These are phyloP conservation scores for Sporisorium iseilematis-ciliati DNA, from an alignment of 1,284 basidiomycete species.

Conservation along the genomic window DNA sequence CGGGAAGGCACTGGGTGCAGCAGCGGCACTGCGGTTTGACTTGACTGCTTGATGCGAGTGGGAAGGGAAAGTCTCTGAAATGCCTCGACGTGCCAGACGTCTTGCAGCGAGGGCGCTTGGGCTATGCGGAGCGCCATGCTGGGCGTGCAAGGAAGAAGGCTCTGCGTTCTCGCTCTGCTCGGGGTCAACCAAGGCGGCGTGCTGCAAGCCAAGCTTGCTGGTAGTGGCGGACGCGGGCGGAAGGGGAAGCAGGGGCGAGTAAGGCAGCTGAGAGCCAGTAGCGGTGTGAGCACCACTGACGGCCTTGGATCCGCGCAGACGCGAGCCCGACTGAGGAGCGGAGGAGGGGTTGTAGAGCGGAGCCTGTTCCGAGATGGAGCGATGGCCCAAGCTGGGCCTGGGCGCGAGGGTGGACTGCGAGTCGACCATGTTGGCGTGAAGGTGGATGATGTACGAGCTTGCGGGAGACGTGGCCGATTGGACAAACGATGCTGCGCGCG, in stretches of 20 bases:
- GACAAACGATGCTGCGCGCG: not conserved
- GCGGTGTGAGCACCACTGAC: conserved; percentile 27
- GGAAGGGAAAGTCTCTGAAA: conserved; percentile 29
- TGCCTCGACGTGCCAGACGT: conserved; percentile 33
- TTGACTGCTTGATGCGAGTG: conserved; percentile 9
- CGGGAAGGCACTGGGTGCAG: not conserved
- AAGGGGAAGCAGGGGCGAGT: conserved; percentile 42
- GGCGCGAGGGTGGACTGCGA: conserved; percentile 16
- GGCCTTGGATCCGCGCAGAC: conserved; percentile 32
- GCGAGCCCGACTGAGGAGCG: conserved; percentile 26
- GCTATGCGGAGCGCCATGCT: not conserved
- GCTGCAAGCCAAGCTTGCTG: conserved; percentile 8
- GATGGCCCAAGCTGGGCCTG: conserved; percentile 34
- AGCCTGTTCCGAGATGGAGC: conserved; percentile 49
- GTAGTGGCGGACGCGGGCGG: conserved; percentile 20
- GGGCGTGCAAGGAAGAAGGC: conserved; percentile 1
- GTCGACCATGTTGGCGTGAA: conserved; percentile 15
- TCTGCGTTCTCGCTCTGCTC: conserved; percentile 28
- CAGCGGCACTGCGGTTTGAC: conserved; percentile 8
- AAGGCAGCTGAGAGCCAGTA: conserved; percentile 34
- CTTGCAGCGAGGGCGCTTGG: conserved; percentile 30
- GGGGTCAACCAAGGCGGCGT: conserved; percentile 2
- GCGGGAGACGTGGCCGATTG: not conserved
- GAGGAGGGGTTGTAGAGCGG: conserved; percentile 36
- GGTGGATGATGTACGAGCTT: not conserved